Evolutionary conservation across 306 rosid species (phyloP).

Genomic region (Prunus mira): DNA sequence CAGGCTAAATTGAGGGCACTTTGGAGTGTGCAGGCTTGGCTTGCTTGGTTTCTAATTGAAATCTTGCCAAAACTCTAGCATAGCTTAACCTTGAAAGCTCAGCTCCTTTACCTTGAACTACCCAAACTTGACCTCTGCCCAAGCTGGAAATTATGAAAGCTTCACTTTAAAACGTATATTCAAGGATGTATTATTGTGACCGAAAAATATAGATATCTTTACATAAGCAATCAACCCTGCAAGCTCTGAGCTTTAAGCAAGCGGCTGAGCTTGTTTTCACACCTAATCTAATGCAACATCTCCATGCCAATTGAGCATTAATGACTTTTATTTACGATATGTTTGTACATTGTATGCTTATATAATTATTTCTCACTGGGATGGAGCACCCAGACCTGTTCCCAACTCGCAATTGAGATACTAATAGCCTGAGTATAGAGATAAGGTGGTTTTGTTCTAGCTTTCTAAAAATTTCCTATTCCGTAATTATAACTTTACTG

Average conservation of each 20-base stretch:
- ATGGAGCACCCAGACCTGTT: neutral
- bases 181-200: neutral
- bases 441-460: neutral
- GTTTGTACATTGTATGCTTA: neutral
- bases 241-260: no score
- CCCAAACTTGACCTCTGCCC: no score
- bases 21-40: neutral
- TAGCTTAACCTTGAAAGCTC: neutral
- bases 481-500: neutral
- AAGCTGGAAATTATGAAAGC: no score
- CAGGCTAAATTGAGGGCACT: neutral
- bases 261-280: neutral
- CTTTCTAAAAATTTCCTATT: neutral
- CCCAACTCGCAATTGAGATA: constrained; percentile 1
- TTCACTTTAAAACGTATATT: no score
- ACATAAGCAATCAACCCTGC: no score
- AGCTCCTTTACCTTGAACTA: neutral
- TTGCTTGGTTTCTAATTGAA: neutral
- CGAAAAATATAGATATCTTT: neutral
- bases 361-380: no score
- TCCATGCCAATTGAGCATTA: neutral
- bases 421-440: neutral
- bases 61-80: neutral
- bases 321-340: neutral
- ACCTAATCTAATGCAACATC: neutral